Base-by-base conservation (phyloP, 441 rosid species). In the Populus hybrid region DNA sequence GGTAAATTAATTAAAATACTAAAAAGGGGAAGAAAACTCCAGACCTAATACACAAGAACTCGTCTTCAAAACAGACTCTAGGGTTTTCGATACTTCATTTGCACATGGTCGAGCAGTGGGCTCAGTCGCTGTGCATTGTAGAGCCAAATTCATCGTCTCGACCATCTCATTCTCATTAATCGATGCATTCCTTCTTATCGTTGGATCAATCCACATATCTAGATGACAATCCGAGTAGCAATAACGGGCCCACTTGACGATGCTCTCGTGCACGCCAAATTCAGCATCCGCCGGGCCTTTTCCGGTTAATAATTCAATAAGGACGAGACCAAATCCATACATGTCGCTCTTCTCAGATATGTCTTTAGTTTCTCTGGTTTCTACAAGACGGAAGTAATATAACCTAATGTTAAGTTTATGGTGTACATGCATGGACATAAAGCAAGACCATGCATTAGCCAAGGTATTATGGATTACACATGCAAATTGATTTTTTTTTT, bases 151-250 rank as follows among this genome's bases (percentile, higher is more conserved):
- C 93, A 91, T 89, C 67, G 87, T 81, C 42, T 88, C 87, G 11
- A 91, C 86, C 21, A 89, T 84, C 84, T 87, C 86, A 1, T 74
- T 83, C 38, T 86, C 85, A 73, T 80, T 69, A 34, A 30, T 74
- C 19, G 83, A 74, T n/a, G 82, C 79, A 5, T 85, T 66, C 42
- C 35, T 84, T 69, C 77, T 80, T 57, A 91, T 84, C n/a, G 61
- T 74, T 42, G 91, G 84, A 78, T 94, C 97, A 9, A 93, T 79
- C 98, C 98, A 94, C 74, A 30, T 12, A 46, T 89, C 87, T 0
- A 90, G 79, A 77, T 88, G 93, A 34, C 92, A 88, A 53, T 90
- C 91, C 0, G 94, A 88, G 82, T 89, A 92, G 87, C 97, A 90
- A 74, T 90, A 85, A 21, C 86, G 79, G 35, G 91, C 93, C 97